A percentile compares a stretch with the other conserved stretches of the same genome.
phyloP scores from a whole-genome alignment of 2,329 filamentous ascomycete species.

The Fusarium sp. region DNA sequence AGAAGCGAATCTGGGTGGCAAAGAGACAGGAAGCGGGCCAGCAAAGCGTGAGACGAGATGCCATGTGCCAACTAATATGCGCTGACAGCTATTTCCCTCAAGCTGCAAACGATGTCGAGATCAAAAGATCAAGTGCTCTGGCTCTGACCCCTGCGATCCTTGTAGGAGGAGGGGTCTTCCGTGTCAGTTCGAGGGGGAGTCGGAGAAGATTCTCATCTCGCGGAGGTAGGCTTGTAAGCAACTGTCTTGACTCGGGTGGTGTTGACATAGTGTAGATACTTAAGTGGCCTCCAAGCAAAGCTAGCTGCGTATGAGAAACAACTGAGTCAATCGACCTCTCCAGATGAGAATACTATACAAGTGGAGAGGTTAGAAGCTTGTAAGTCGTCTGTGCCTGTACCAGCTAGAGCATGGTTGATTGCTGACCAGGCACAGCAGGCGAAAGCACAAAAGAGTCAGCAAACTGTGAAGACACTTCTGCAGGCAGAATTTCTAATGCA shows the following conservation, averaged over 20 bases:
- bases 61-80: too few relatives aligned
- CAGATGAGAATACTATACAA: background rate
- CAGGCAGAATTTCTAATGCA: rapidly evolving
- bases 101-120: background rate
- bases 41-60: background rate
- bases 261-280: background rate
- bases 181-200: background rate
- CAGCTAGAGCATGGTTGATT: background rate
- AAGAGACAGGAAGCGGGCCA: background rate
- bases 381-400: background rate
- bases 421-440: background rate
- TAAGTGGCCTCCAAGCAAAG: background rate
- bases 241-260: background rate
- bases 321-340: background rate
- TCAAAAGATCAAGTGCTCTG: background rate
- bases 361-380: background rate
- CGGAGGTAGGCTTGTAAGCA: background rate
- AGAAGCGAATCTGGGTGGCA: background rate
- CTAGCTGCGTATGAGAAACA: background rate
- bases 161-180: background rate
- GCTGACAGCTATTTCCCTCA: background rate
- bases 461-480: background rate
- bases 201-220: background rate
- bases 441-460: background rate
- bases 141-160: background rate